Evolutionary conservation across 2,329 filamentous ascomycete species (phyloP), one percentile per base, ranked within the genome.

Genomic region (Ascochyta clinopodiicola): DNA sequence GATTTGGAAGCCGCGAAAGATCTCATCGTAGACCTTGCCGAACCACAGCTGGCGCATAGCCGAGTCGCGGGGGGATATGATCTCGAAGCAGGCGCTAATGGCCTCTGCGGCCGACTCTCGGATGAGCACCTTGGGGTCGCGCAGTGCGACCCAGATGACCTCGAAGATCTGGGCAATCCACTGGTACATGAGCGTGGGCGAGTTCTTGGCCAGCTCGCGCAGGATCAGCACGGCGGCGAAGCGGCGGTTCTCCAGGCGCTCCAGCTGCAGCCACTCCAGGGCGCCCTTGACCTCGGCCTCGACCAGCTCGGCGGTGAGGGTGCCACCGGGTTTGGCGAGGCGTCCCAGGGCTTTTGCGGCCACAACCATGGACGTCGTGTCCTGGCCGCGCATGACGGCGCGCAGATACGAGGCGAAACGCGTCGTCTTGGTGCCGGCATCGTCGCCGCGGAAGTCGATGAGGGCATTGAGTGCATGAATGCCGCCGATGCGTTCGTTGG

Each of bases 201-300:
- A 96, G 73, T 95, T 96, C 66, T 91, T 88, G 6, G 93, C 92
- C 55, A 99, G 83, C 74, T 99, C 95, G 55, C 93, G 87, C 50
- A 99, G 84, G 29, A 96, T 88, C 22, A 99, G 84, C 7, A 96
- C 94, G 17, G 95, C 93, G 55, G 93, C 94, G 73, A 98, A 97
- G 66, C 95, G 86, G 66, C 94, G 86, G 72, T 94, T 94, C 79
- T 99, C 95, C 66, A 96, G 88, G 63, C 94, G 86, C 73, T 98
- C 96, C 44, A 93, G 93, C 73, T 98, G 94, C 53, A 99, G 85
- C 91, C 93, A 98, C 79, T 99, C 95, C 49, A 99, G 82, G 2
- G 96, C 93, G 17, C 92, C 95, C 75, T 97, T 96, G 59, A 98
- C 93, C 77, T 99, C 94, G 50, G 92, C 94, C 72, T 99, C 95